Base-by-base conservation (phyloP, 139 green algal species). In the Chlamydomonas eustigma region DNA sequence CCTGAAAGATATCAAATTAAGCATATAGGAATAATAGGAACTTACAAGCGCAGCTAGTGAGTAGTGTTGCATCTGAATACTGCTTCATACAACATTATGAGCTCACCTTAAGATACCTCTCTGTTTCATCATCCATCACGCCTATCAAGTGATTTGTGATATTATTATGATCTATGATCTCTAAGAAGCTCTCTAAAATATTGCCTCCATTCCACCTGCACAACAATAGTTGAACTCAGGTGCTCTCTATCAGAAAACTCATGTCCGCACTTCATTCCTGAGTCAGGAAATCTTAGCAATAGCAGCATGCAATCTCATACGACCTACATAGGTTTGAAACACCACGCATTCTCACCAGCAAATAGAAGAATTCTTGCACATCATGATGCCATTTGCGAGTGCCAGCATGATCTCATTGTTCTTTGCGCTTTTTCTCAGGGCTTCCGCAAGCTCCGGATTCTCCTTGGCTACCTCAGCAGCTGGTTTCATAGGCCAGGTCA, bases 311-410 rank as follows among this genome's bases (percentile, higher is more conserved):
- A 6, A 37, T 69, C 34, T 18, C 25, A 3, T 80, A 81, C n/a
- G n/a, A n/a, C n/a, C n/a, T n/a, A n/a, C n/a, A n/a, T n/a, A n/a
- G n/a, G n/a, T n/a, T n/a, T n/a, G n/a, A n/a, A n/a, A n/a, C n/a
- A n/a, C n/a, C n/a, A 58, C 18, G 44, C 18, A 58, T 18, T 58
- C 74, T 67, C 83, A 88, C 75, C 82, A 81, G 51, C 82, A 82
- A 5, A 85, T 75, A 3, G 80, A 85, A 0, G 78, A 76, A 69
- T 89, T 89, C 51, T 85, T 50, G 73, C 84, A 89, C 12, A 89
- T 89, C 84, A 89, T 89, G 25, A 89, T 75, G 3, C 66, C 84
- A 31, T 89, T 89, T 30, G 81, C 74, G 4, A 89, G 68, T 3
- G 73, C 71, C 28, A 89, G 44, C 84, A 89, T 87, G 63, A 89